Evolutionary conservation across 495 filamentous ascomycete genomes (phyloP).

Genomic region (Copromyces sp.): DNA sequence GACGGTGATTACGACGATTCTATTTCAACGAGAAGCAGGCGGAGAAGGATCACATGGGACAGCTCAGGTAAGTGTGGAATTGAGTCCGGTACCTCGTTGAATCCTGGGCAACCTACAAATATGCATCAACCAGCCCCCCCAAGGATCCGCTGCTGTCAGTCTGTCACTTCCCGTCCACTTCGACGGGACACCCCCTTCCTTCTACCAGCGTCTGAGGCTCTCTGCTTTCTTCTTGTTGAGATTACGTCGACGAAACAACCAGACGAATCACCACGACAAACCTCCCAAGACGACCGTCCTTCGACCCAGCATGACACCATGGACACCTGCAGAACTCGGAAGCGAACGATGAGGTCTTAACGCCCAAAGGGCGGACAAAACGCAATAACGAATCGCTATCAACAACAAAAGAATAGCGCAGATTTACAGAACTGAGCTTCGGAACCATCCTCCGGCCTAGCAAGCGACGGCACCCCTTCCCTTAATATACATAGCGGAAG

Average conservation of each 20-base stretch:
- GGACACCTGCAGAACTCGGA: neutral
- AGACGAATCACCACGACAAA: neutral
- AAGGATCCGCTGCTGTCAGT: neutral
- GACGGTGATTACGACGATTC: neutral
- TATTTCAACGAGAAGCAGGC: neutral
- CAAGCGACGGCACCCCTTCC: neutral
- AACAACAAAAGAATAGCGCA: neutral
- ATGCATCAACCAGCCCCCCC: no score
- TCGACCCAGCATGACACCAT: neutral
- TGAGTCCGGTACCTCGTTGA: neutral
- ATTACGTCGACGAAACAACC: neutral
- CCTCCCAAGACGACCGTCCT: neutral
- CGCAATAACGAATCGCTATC: neutral
- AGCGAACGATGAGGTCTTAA: neutral
- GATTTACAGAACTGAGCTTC: neutral
- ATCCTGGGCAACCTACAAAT: no score
- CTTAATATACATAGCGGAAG: slow-evolving; percentile 38
- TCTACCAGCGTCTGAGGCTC: neutral
- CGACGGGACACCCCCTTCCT: no score
- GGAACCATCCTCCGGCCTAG: neutral
- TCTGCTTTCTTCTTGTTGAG: neutral
- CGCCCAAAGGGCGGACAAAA: neutral
- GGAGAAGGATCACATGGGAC: neutral
- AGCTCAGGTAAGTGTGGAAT: no score
- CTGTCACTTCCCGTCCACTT: no score